These are phyloP conservation scores for Emergomyces pasteurianus DNA, from an alignment of 2,329 filamentous ascomycete species.

Conservation along the genomic window DNA sequence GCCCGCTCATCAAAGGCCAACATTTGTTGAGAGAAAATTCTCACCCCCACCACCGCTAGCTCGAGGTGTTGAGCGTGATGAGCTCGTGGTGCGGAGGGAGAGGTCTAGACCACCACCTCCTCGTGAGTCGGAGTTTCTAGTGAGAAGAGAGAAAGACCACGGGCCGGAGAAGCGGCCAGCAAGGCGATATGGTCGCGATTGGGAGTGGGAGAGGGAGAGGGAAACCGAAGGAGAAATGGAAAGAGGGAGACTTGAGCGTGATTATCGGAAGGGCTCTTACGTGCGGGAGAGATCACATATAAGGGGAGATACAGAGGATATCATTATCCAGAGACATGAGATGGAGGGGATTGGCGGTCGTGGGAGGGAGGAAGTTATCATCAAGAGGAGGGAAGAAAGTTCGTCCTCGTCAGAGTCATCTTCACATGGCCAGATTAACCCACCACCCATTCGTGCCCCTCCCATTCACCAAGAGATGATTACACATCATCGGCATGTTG, in stretches of 20 bases:
- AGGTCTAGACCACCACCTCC: neutral
- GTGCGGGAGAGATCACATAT: slow-evolving; percentile 3
- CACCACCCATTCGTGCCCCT: slow-evolving; percentile 58
- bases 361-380: slow-evolving; percentile 21
- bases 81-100: neutral
- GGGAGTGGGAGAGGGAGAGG: slow-evolving; percentile 5
- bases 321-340: slow-evolving; percentile 16
- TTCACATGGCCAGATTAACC: slow-evolving; percentile 43
- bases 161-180: slow-evolving; percentile 10
- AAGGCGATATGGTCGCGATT: neutral
- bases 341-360: slow-evolving; percentile 11
- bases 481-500: slow-evolving; percentile 75
- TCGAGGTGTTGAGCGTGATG: neutral
- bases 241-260: slow-evolving; percentile 5
- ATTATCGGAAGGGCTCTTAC: slow-evolving; percentile 5
- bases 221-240: slow-evolving; percentile 9
- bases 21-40: neutral
- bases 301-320: slow-evolving; percentile 12
- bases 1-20: neutral
- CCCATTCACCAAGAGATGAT: slow-evolving; percentile 81
- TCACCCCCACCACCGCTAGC: neutral
- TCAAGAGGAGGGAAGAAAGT: slow-evolving; percentile 21
- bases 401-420: slow-evolving; percentile 36
- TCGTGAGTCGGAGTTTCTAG: neutral
- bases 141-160: slow-evolving; percentile 6